Conservation (phyloP, 73 alveolate genomes). For the Tetrahymena elliotti region DNA sequence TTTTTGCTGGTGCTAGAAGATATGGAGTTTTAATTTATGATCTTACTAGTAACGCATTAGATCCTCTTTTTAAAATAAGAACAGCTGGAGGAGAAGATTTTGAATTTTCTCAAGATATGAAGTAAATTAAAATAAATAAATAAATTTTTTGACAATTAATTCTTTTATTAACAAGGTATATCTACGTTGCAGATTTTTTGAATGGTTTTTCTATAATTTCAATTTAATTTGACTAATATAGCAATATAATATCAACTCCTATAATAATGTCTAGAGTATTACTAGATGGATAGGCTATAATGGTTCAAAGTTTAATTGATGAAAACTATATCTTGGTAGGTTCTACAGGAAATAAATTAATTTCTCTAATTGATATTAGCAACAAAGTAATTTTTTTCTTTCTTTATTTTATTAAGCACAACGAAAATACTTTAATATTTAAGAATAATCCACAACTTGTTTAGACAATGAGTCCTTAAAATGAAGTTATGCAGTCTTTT, state of each 20-base stretch:
- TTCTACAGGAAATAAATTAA: not conserved
- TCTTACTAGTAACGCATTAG: not conserved
- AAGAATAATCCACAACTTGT: not conserved
- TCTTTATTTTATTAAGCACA: not conserved
- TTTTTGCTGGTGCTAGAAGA: not conserved
- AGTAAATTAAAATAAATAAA: not conserved
- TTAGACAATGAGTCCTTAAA: not conserved
- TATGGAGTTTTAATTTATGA: not conserved
- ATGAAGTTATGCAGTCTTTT: not conserved
- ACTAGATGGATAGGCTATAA: not conserved
- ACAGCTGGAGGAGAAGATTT: not conserved
- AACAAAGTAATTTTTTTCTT: not conserved
- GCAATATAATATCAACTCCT: not conserved
- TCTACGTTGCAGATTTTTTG: not conserved
- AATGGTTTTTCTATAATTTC: not conserved
- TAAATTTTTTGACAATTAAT: not conserved
- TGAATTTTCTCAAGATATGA: not conserved
- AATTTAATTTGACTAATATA: not conserved
- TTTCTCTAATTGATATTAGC: not conserved
- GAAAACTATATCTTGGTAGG: not conserved
- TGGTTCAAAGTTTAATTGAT: not conserved
- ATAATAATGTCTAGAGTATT: not conserved
- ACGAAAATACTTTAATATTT: not conserved
- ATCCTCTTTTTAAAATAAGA: not conserved
- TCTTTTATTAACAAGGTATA: not conserved